phyloP scores from a whole-genome alignment of 2,329 filamentous ascomycete genomes.

The Sordariomycetes sp. region DNA sequence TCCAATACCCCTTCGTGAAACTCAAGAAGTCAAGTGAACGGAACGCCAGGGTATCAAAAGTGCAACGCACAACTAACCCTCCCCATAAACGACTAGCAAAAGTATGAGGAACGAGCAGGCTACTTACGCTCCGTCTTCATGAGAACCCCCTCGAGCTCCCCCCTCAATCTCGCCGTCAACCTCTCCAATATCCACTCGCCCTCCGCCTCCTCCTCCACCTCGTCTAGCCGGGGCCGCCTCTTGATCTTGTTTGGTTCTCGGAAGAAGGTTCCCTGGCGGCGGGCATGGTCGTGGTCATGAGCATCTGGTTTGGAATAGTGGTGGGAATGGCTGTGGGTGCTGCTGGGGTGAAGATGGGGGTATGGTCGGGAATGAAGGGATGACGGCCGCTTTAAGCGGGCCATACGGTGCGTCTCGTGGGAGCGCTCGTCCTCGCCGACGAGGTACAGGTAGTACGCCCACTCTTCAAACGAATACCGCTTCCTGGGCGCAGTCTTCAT shows the following conservation, averaged over 20 bases:
- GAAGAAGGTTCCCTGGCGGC: neutral
- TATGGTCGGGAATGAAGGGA: neutral
- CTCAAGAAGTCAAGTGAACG: too few species aligned
- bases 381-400: neutral
- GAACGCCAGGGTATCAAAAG: neutral
- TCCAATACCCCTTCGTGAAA: too few species aligned
- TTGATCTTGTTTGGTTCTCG: neutral
- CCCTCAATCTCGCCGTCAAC: constrained; percentile 42
- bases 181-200: constrained; percentile 59
- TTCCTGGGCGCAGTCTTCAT: constrained; percentile 44
- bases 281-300: neutral
- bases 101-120: neutral
- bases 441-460: constrained; percentile 71
- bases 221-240: neutral
- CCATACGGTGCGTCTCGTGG: constrained; percentile 29
- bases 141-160: constrained; percentile 27
- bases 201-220: constrained; percentile 2
- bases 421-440: constrained; percentile 53
- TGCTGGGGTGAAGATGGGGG: neutral
- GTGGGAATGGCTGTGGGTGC: neutral
- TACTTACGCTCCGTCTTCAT: neutral
- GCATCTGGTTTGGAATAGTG: neutral
- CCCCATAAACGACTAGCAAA: neutral
- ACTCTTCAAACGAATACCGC: constrained; percentile 69
- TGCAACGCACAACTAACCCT: neutral